Evolutionary conservation across 2,329 filamentous ascomycete species (phyloP), one percentile per base, ranked within the genome.

Genomic region (Fusarium anthophilum): DNA sequence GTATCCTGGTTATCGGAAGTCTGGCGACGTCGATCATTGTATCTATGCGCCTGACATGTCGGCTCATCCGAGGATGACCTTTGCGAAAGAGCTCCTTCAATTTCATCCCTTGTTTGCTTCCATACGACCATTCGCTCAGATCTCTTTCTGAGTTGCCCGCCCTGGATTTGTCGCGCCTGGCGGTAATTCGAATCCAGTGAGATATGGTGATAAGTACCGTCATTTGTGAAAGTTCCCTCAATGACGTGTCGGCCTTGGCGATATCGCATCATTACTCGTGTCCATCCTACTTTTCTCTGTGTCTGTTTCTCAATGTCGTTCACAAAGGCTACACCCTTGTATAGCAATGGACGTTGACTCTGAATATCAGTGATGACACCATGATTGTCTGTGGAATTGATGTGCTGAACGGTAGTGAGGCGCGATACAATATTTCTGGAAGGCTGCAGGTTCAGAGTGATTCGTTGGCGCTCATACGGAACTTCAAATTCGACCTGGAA

Each of bases 161-260:
- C 48, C 2, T 43, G n/a, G 0, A n/a, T 32, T 17, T 38, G 35
- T 26, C 53, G 61, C 4, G 39, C 39, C n/a, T 44, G 57, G n/a
- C 66, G 50, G 20, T 70, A 59, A 30, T 66, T 71, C 2, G 75
- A 76, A 14, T 70, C 73, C 1, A 73, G 30, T 2, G 74, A 65
- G 10, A 77, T 68, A 20, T 77, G 73, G 5, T 71, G 68, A 12
- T 67, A 57, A 2, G 64, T 48, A n/a, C 64, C 56, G 5, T 65
- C 56, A 26, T 76, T 61, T 20, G 56, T 77, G 17, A 76, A 77
- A 1, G 73, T 74, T 3, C 75, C 75, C 3, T 77, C 75, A 6
- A 77, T 59, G 0, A 73, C 26, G 14, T 66, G 47, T 22, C 38
- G 39, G 0, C 67, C 53, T 17, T 58, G 41, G 12, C 58, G 48